A percentile compares a stretch with the other conserved stretches of the same genome.
Evolutionary conservation across 169 alveolate genomes (phyloP).

Genomic region (Ichthyophthirius multifiliis): DNA sequence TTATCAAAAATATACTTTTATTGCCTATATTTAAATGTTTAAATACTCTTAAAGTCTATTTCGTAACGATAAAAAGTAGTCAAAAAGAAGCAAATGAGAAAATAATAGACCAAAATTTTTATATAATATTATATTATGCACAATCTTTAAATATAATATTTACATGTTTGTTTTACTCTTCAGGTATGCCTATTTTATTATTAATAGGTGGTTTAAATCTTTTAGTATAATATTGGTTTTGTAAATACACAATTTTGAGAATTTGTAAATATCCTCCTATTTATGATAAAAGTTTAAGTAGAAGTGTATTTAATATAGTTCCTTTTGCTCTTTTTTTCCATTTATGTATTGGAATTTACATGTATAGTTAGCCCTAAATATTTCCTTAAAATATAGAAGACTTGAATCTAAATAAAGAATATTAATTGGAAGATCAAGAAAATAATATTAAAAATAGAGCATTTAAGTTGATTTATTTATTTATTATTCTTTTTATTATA

Average conservation of each 20-base stretch:
- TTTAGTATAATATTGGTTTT: not conserved
- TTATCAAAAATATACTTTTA: not conserved
- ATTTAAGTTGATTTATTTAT: too few species aligned
- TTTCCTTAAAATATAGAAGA: too few species aligned
- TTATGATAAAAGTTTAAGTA: not conserved
- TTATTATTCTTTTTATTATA: too few species aligned
- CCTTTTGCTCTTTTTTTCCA: not conserved
- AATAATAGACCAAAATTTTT: constrained; percentile 18
- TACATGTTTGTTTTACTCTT: constrained; percentile 20
- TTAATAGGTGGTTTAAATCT: constrained; percentile 8
- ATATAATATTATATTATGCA: constrained; percentile 19
- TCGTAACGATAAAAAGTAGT: not conserved
- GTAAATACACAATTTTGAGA: constrained; percentile 4
- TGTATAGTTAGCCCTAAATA: not conserved
- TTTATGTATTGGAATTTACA: not conserved
- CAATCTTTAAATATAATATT: constrained; percentile 19
- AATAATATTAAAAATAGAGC: too few species aligned
- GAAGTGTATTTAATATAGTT: not conserved
- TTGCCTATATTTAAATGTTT: not conserved
- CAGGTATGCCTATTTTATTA: constrained; percentile 22
- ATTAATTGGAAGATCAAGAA: too few species aligned
- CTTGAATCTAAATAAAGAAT: too few species aligned
- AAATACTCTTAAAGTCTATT: not conserved
- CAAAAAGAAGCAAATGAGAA: constrained; percentile 5
- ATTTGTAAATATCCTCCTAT: constrained; percentile 18